Conservation (phyloP, 1,139 yeast species). For the Nakaseomyces nivariensis region DNA sequence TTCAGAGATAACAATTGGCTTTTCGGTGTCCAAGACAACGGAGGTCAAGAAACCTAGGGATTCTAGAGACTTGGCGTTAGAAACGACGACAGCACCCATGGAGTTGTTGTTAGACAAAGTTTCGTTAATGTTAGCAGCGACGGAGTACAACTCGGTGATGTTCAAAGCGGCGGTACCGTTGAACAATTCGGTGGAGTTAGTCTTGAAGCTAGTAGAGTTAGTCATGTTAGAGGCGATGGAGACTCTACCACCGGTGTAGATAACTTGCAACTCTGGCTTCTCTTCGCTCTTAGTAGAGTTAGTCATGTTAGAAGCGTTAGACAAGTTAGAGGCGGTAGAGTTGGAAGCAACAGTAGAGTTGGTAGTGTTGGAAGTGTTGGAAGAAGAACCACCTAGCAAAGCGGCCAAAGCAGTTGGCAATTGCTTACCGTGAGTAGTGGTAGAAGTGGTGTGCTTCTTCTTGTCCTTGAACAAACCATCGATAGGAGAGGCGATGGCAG, state of each 20-base stretch:
- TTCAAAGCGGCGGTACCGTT: slow-evolving; percentile 19
- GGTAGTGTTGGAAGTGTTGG: slow-evolving; percentile 1
- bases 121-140: slow-evolving; percentile 16
- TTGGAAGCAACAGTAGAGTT: slow-evolving; percentile 3
- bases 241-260: slow-evolving; percentile 23
- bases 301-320: slow-evolving; percentile 6
- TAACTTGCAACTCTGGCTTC: slow-evolving; percentile 13
- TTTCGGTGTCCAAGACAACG: slow-evolving; percentile 18
- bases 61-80: slow-evolving; percentile 20
- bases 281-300: slow-evolving; percentile 3
- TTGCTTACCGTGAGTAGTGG: background rate
- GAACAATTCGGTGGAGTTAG: slow-evolving; percentile 14
- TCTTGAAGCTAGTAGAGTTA: slow-evolving; percentile 7
- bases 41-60: slow-evolving; percentile 25
- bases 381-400: background rate
- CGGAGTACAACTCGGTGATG: slow-evolving; percentile 20
- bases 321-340: background rate
- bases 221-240: slow-evolving; percentile 12
- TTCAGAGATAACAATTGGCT: slow-evolving; percentile 22
- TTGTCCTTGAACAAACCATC: slow-evolving; percentile 6
- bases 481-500: slow-evolving; percentile 16
- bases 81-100: slow-evolving; percentile 21
- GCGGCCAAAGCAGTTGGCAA: slow-evolving; percentile 1
- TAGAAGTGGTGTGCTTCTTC: background rate
- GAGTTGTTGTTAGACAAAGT: slow-evolving; percentile 13